phyloP scores from a whole-genome alignment of 805 yeast genomes.

The Candida endomychidarum region DNA sequence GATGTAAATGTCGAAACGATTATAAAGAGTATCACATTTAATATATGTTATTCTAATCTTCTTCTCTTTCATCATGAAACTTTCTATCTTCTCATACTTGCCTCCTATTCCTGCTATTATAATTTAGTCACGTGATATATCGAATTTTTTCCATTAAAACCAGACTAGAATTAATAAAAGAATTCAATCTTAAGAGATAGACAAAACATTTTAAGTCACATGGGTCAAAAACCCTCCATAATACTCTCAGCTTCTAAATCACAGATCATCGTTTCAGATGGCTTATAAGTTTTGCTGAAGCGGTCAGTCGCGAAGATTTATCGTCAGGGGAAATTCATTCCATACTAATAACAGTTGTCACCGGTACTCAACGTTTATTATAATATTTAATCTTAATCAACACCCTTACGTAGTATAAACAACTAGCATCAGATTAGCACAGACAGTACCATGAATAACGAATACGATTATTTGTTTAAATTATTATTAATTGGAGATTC shows the following conservation, averaged over 20 bases:
- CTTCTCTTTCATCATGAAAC: no score
- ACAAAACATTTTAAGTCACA: no score
- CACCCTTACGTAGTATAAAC: background rate
- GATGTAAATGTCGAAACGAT: no score
- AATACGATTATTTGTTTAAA: constrained; percentile 97
- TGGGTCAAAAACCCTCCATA: no score
- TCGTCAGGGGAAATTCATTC: constrained; percentile 8
- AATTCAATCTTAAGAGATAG: no score
- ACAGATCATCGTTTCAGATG: background rate
- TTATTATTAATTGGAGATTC: constrained; percentile 95
- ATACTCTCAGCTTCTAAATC: background rate
- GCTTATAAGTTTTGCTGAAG: background rate
- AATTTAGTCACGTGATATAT: no score
- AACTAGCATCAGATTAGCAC: background rate
- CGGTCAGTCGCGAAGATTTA: constrained; percentile 5
- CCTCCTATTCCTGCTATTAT: no score
- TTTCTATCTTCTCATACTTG: no score
- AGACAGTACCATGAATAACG: constrained; percentile 63
- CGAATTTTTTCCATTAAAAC: no score
- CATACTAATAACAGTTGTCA: constrained; percentile 2
- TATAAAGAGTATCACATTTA: no score
- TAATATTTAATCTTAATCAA: constrained; percentile 1
- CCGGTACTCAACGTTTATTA: background rate
- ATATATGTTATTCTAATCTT: no score
- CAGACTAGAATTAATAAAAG: no score